Base-by-base conservation (phyloP, 768 basidiomycete species). In the Gautieria morchelliformis region DNA sequence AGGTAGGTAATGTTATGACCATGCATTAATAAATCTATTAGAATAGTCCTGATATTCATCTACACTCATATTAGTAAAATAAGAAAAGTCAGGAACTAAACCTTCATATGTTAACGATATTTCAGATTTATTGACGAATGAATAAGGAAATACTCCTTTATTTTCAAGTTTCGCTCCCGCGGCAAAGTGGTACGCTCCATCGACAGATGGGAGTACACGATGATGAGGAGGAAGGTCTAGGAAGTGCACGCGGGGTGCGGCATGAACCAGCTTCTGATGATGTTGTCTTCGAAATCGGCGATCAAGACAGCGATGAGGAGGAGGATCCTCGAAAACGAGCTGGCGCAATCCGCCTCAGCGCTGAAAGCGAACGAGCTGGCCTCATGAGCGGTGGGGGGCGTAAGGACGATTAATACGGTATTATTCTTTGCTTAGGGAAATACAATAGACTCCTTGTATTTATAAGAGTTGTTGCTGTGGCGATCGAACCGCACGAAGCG, bases 201-300 rank as follows among this genome's bases (percentile, higher is more conserved):
- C 72, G 65, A 52, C 82, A 84, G 68, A 73, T 33, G 69, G 70
- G 14, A 73, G 76, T 32, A 78, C 52, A 79, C 30, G 83, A 85
- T 3, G 79, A 82, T 51, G 82, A 84, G 52, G 85, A 84, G 59
- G 85, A 87, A 59, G 79, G 84, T 22, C 19, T 47, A 19, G 14
- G 81, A 81, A 1, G 89, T 87, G 5, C 78, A 89, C 8, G 87
- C 88, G 39, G 79, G 53, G 73, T 77, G 56, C 75, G 74, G 1
- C 76, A 73, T 14, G 65, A 71, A 1, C 49, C 51, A 7, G 67
- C 83, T 22, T 74, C 78, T 2, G 81, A 83, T 19, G 87, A 90
- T 53, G 86, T 92, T 46, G 93, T 94, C 11, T 93, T 94, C 65
- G 90, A 92, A 69, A 91, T 93, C 59, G 92, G 91, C 0, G 93